Conservation (phyloP, 495 filamentous ascomycete species). For the Neurospora discreta region DNA sequence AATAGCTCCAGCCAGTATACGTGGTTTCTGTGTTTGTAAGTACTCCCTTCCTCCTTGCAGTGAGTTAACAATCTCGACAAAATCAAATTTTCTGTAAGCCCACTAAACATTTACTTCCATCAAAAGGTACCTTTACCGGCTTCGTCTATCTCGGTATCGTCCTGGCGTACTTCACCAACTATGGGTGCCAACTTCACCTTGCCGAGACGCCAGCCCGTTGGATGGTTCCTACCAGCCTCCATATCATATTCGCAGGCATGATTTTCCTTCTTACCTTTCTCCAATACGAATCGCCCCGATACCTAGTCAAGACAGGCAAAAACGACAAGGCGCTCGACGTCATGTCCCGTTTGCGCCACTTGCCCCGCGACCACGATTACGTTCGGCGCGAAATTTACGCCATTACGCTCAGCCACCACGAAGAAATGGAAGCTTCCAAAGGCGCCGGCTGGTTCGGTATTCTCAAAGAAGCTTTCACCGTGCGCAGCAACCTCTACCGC, state of each 20-base stretch:
- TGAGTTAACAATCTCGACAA: no score
- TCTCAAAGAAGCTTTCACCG: slow-evolving; percentile 48
- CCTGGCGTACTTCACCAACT: slow-evolving; percentile 46
- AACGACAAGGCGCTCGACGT: slow-evolving; percentile 32
- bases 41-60: no score
- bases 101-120: no score
- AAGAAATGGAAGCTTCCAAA: slow-evolving; percentile 47
- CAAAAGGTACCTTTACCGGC: slow-evolving; percentile 37
- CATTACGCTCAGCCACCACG: slow-evolving; percentile 36
- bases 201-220: slow-evolving; percentile 47
- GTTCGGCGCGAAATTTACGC: slow-evolving; percentile 38
- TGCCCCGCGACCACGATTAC: slow-evolving; percentile 37
- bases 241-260: slow-evolving; percentile 61
- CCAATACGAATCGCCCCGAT: slow-evolving; percentile 51
- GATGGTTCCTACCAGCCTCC: slow-evolving; percentile 55
- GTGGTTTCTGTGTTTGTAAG: slow-evolving; percentile 55
- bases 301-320: slow-evolving; percentile 40
- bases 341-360: slow-evolving; percentile 39
- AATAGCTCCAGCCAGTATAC: slow-evolving; percentile 48
- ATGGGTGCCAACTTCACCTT: slow-evolving; percentile 48
- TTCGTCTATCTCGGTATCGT: slow-evolving; percentile 54
- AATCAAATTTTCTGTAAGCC: no score
- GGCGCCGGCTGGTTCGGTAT: slow-evolving; percentile 43
- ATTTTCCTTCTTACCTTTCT: slow-evolving; percentile 55
- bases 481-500: slow-evolving; percentile 52